phyloP scores from a whole-genome alignment of 306 rosid species.

The Potentilla sterilis region DNA sequence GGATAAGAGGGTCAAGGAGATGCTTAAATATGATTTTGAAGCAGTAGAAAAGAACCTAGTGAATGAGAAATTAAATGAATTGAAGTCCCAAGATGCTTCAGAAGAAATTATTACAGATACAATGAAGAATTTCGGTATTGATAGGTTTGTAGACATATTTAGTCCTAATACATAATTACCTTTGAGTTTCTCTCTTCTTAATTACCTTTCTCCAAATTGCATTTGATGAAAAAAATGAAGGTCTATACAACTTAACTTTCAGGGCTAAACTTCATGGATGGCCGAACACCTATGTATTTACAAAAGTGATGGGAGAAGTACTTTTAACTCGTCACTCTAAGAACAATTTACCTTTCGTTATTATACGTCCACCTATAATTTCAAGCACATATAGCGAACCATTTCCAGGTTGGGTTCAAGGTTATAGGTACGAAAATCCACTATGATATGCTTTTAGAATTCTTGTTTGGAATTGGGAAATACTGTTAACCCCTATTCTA shows the following conservation, averaged over 20 bases:
- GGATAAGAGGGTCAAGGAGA: not conserved
- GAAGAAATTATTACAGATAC: slow-evolving; percentile 3
- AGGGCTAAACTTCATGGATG: slow-evolving; percentile 40
- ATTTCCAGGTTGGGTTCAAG: slow-evolving; percentile 47
- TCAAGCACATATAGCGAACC: slow-evolving; percentile 33
- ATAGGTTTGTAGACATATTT: not conserved
- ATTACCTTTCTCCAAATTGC: not conserved
- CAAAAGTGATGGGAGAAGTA: slow-evolving; percentile 50
- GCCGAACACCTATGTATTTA: slow-evolving; percentile 41
- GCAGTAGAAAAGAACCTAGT: slow-evolving; percentile 24
- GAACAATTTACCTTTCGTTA: slow-evolving; percentile 19
- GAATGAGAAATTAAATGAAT: slow-evolving; percentile 19
- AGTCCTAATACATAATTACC: not conserved
- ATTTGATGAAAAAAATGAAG: not conserved
- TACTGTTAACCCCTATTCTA: not conserved
- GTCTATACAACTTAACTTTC: too few species aligned
- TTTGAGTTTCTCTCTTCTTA: not conserved
- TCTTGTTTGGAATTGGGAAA: not conserved
- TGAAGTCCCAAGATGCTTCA: not conserved
- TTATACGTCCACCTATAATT: slow-evolving; percentile 26
- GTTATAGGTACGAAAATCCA: slow-evolving; percentile 19
- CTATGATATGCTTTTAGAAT: not conserved
- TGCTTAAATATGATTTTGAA: slow-evolving; percentile 25
- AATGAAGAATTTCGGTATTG: slow-evolving; percentile 34
- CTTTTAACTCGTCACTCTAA: slow-evolving; percentile 11